Base-by-base conservation (phyloP, 345 rosid genomes). In the Zanthoxylum bungeanum region DNA sequence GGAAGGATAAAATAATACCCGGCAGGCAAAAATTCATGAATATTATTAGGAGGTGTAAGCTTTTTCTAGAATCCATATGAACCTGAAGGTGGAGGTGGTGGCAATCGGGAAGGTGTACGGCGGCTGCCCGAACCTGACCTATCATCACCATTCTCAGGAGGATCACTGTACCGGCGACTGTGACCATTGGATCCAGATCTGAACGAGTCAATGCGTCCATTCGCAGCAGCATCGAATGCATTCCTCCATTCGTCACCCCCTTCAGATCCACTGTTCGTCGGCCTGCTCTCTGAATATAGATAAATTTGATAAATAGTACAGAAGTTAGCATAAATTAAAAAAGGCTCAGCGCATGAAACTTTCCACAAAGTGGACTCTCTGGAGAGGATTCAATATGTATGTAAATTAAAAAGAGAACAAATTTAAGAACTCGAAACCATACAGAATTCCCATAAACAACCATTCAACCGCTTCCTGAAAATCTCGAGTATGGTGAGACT, bases 241-340 rank as follows among this genome's bases (percentile, higher is more conserved):
- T 88, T 80, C 82, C 97, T 96, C 99, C 99, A 96, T 75, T 93
- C 99, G 36, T 96, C 97, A 0, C 93, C 98, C 12, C 85, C 58
- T 25, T 88, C 49, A 0, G 84, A 22, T 60, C 91, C 93, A 39
- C 67, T 85, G 51, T 83, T 64, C 77, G 86, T 88, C 30, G 98
- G 94, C 82, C 97, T 93, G 82, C 88, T 93, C 46, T 96, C 99
- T 91, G 93, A 63, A 33, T 14, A 49, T 16, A 62, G 58, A 63
- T 7, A 30, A 3, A 31, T 31, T n/a, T 14, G n/a, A 9, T 11
- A 66, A 53, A 22, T 7, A 8, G 34, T 22, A 27, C 10, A 55
- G 12, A 28, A 27, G 36, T 56, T 28, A 40, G 53, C 1, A 14
- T n/a, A n/a, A n/a, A n/a, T n/a, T n/a, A n/a, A n/a, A n/a, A n/a